Evolutionary conservation across 148 eudicot species (phyloP).

Genomic region (Spergularia bocconei): DNA sequence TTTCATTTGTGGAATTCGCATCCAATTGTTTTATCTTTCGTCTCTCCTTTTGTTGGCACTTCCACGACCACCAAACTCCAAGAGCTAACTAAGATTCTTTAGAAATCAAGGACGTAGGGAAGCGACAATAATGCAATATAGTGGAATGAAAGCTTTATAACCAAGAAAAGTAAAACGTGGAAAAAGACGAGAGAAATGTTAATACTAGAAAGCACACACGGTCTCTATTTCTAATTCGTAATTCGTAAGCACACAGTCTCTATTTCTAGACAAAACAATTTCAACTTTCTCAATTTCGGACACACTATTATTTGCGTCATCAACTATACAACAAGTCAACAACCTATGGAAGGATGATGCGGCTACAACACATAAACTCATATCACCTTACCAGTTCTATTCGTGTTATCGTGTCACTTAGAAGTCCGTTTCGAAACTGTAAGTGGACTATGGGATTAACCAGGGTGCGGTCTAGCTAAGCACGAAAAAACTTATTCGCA

Average conservation of each 20-base stretch:
- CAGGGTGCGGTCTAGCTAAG: neutral
- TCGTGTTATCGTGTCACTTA: too few species aligned
- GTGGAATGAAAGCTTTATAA: neutral
- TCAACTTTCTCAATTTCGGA: too few species aligned
- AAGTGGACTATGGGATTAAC: neutral
- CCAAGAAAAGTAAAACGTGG: neutral
- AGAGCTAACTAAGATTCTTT: constrained; percentile 5
- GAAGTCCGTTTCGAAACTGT: neutral
- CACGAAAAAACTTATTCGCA: neutral
- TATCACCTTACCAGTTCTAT: too few species aligned
- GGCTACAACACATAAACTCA: too few species aligned
- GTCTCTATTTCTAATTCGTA: too few species aligned
- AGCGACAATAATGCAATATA: neutral
- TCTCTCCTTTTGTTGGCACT: constrained; percentile 19
- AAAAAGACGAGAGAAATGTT: neutral
- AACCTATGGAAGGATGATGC: too few species aligned
- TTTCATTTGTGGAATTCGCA: neutral
- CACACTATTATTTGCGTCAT: too few species aligned
- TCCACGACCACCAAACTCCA: constrained; percentile 26
- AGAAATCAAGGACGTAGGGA: constrained; percentile 9
- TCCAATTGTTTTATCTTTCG: neutral
- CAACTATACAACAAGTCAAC: too few species aligned
- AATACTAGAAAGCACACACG: neutral
- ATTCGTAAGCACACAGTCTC: too few species aligned
- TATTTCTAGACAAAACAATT: too few species aligned